Evolutionary conservation across 805 yeast species (phyloP).

Genomic region (Ogataea zsoltii): DNA sequence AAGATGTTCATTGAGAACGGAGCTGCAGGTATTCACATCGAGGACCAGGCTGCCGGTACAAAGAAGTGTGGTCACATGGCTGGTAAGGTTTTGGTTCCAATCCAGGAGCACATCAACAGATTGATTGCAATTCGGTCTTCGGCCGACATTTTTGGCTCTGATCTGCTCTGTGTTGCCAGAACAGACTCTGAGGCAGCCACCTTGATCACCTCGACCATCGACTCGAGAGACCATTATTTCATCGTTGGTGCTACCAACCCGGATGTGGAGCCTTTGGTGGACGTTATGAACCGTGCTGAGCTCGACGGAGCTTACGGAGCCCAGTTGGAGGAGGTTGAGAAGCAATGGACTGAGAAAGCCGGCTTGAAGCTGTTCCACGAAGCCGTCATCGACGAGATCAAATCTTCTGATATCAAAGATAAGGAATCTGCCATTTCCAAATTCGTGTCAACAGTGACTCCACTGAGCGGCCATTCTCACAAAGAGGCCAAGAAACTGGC

Average conservation of each 20-base stretch:
- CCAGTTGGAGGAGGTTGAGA: conserved; percentile 70
- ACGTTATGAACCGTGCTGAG: conserved; percentile 83
- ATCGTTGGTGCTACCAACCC: conserved; percentile 91
- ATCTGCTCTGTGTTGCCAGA: conserved; percentile 86
- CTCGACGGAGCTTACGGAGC: conserved; percentile 68
- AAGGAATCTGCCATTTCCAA: conserved; percentile 61
- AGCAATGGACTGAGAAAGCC: conserved; percentile 79
- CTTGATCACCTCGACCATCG: conserved; percentile 88
- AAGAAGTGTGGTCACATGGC: conserved; percentile 99
- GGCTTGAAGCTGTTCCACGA: conserved; percentile 87
- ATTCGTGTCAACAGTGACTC: conserved; percentile 70
- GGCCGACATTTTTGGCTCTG: conserved; percentile 90
- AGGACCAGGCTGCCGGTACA: conserved; percentile 98
- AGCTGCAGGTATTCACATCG: conserved; percentile 98
- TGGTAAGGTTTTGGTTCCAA: conserved; percentile 96
- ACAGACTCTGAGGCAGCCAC: conserved; percentile 99
- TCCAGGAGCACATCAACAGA: conserved; percentile 95
- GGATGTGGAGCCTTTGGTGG: conserved; percentile 67
- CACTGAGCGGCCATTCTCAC: conserved; percentile 73
- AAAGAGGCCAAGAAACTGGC: conserved; percentile 80
- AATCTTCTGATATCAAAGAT: conserved; percentile 56
- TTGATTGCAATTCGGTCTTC: conserved; percentile 91
- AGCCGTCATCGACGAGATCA: conserved; percentile 84
- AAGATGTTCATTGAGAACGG: conserved; percentile 96
- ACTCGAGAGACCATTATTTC: conserved; percentile 91